Conservation (phyloP, 164 flowering plant species). For the Litsea cubeba region DNA sequence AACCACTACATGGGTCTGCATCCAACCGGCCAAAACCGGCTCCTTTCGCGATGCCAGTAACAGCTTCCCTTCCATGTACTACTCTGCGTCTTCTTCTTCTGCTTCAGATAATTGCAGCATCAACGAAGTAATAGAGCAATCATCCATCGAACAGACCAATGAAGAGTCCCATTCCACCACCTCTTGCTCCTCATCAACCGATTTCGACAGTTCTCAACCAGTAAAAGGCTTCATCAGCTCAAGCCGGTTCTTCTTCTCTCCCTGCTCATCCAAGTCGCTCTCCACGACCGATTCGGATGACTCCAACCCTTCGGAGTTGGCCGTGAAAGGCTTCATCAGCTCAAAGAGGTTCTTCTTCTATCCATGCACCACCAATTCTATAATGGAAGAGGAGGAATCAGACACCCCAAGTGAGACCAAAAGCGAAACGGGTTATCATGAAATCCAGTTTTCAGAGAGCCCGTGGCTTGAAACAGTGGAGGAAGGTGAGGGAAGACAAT, state of each 20-base stretch:
- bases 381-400: conserved; percentile 10
- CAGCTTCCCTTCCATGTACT: conserved; percentile 15
- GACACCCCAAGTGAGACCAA: not conserved
- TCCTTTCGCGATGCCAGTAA: conserved; percentile 19
- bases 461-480: not conserved
- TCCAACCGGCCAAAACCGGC: conserved; percentile 16
- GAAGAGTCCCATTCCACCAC: not conserved
- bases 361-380: conserved; percentile 22
- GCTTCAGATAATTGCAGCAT: not conserved
- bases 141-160: not conserved
- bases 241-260: not conserved
- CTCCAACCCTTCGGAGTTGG: conserved; percentile 4
- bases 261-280: no score
- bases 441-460: not conserved
- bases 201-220: not conserved
- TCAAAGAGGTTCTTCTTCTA: conserved; percentile 23
- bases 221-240: not conserved
- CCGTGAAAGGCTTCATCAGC: conserved; percentile 2
- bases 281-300: conserved; percentile 1
- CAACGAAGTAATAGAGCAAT: not conserved
- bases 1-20: conserved; percentile 12
- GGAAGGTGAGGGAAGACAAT: not conserved
- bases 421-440: not conserved
- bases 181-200: not conserved
- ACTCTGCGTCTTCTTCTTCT: not conserved